Evolutionary conservation across 2,329 filamentous ascomycete genomes (phyloP).

Genomic region (Exophiala calicioides): DNA sequence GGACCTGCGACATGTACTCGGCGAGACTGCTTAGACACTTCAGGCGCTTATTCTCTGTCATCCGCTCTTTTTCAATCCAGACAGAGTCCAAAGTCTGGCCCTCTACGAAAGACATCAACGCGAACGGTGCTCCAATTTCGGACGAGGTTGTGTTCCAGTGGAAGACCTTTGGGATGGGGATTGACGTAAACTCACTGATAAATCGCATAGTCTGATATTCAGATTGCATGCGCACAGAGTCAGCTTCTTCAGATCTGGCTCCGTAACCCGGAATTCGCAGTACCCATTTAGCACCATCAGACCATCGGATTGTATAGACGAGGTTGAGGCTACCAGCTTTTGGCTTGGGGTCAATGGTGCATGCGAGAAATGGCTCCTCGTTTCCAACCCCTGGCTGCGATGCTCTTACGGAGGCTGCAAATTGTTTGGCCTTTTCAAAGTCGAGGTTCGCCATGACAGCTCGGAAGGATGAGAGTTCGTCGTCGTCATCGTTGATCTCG

Average conservation of each 20-base stretch:
- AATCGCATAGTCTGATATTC: conserved; percentile 11
- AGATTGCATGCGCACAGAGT: neutral
- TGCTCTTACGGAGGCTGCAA: too few species aligned
- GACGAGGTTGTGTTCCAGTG: neutral
- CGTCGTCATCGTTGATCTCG: too few species aligned
- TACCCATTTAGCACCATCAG: conserved; percentile 9
- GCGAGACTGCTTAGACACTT: neutral
- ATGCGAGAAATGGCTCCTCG: neutral
- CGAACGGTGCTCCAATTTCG: conserved; percentile 6
- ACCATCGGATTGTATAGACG: conserved; percentile 8
- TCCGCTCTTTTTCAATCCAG: neutral
- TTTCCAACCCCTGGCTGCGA: too few species aligned
- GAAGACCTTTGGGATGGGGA: neutral
- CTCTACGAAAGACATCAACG: conserved; percentile 9
- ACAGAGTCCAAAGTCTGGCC: neutral
- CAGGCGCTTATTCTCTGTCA: neutral
- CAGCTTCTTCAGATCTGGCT: neutral
- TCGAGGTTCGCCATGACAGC: too few species aligned
- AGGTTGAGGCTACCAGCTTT: conserved; percentile 2
- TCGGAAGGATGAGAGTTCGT: too few species aligned
- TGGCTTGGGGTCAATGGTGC: neutral
- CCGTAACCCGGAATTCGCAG: conserved; percentile 5
- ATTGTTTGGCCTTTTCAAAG: too few species aligned
- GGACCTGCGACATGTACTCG: neutral
- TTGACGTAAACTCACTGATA: conserved; percentile 5